A percentile compares a stretch with the other conserved stretches of the same genome.
phyloP scores from a whole-genome alignment of 2,329 filamentous ascomycete species.

The Cytospora leucostoma region DNA sequence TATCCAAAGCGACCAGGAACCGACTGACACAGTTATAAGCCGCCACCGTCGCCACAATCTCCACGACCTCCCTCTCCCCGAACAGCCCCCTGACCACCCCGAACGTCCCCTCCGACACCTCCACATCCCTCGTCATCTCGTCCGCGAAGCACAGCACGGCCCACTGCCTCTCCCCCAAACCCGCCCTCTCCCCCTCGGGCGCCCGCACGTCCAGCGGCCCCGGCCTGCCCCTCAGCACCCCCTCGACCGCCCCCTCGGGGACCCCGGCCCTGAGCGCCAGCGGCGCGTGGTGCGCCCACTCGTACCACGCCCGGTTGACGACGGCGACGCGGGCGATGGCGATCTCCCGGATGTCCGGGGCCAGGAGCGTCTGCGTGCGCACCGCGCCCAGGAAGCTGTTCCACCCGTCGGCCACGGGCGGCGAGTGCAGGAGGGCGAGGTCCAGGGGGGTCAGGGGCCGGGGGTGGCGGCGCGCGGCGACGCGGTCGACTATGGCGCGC shows the following conservation, averaged over 20 bases:
- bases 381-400: slow-evolving; percentile 68
- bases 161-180: slow-evolving; percentile 62
- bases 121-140: slow-evolving; percentile 77
- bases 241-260: slow-evolving; percentile 48
- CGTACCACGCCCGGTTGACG: slow-evolving; percentile 80
- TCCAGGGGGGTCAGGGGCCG: slow-evolving; percentile 75
- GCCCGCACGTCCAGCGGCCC: slow-evolving; percentile 32
- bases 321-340: slow-evolving; percentile 81
- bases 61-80: slow-evolving; percentile 69
- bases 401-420: slow-evolving; percentile 74
- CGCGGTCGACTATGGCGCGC: slow-evolving; percentile 61
- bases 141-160: slow-evolving; percentile 74
- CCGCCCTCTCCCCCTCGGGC: slow-evolving; percentile 35
- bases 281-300: slow-evolving; percentile 79
- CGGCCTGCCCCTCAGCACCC: slow-evolving; percentile 43
- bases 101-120: slow-evolving; percentile 70
- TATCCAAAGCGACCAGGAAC: slow-evolving; percentile 80
- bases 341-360: slow-evolving; percentile 66
- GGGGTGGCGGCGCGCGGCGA: slow-evolving; percentile 65
- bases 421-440: slow-evolving; percentile 72
- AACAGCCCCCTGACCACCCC: slow-evolving; percentile 61
- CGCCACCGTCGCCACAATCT: slow-evolving; percentile 67
- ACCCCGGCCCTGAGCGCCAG: slow-evolving; percentile 63
- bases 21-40: slow-evolving; percentile 85
- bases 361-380: slow-evolving; percentile 56